phyloP scores from a whole-genome alignment of 2,329 filamentous ascomycete genomes.

The Cladophialophora yegresii region DNA sequence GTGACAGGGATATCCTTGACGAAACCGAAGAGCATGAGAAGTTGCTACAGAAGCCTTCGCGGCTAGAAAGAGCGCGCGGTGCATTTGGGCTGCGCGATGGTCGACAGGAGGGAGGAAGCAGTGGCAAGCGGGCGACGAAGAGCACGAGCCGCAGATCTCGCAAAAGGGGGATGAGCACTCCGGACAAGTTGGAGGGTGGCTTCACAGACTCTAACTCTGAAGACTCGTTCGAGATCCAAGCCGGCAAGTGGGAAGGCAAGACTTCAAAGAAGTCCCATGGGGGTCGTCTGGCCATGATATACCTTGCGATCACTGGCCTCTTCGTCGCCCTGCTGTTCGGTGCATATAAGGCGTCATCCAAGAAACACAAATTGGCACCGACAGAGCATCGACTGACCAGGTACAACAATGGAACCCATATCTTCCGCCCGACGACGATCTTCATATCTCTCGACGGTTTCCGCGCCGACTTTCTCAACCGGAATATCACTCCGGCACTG shows the following conservation, averaged over 20 bases:
- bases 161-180: slow-evolving; percentile 57
- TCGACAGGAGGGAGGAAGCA: slow-evolving; percentile 49
- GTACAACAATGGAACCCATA: slow-evolving; percentile 77
- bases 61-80: slow-evolving; percentile 43
- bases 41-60: slow-evolving; percentile 47
- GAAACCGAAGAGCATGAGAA: slow-evolving; percentile 68
- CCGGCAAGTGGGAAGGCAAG: slow-evolving; percentile 42
- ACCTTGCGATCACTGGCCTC: slow-evolving; percentile 51
- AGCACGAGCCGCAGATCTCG: slow-evolving; percentile 49
- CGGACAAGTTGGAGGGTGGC: slow-evolving; percentile 82
- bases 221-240: slow-evolving; percentile 59
- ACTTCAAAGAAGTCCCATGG: slow-evolving; percentile 36
- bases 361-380: slow-evolving; percentile 35
- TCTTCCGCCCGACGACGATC: slow-evolving; percentile 89
- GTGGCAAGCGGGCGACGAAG: slow-evolving; percentile 51
- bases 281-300: slow-evolving; percentile 29
- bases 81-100: slow-evolving; percentile 47
- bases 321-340: slow-evolving; percentile 59
- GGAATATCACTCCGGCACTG: slow-evolving; percentile 79
- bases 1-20: slow-evolving; percentile 55
- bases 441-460: slow-evolving; percentile 95
- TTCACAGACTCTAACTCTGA: slow-evolving; percentile 63
- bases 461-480: slow-evolving; percentile 85
- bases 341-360: slow-evolving; percentile 57
- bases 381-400: slow-evolving; percentile 34